Conservation (phyloP, 306 rosid genomes). For the Acacia acuminata region DNA sequence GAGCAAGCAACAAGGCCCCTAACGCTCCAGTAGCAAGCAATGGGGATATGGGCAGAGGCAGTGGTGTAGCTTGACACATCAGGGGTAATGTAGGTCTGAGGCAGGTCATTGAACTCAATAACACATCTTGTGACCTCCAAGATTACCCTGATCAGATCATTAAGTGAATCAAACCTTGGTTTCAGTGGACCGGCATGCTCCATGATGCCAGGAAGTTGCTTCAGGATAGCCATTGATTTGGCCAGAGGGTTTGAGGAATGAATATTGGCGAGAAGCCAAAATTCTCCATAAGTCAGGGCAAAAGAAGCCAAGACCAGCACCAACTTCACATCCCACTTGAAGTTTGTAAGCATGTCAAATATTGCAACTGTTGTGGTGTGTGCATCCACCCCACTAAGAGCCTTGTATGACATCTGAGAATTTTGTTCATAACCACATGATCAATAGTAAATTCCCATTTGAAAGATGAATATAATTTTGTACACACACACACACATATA, state of each 20-base stretch:
- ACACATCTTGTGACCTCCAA: slow-evolving; percentile 49
- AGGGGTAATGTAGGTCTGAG: slow-evolving; percentile 35
- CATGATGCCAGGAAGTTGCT: slow-evolving; percentile 50
- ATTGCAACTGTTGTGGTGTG: slow-evolving; percentile 46
- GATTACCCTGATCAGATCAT: slow-evolving; percentile 40
- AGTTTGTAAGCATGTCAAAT: slow-evolving; percentile 44
- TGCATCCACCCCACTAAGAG: slow-evolving; percentile 44
- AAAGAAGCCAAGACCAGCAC: slow-evolving; percentile 53
- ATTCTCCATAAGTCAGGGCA: slow-evolving; percentile 47
- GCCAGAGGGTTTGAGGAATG: slow-evolving; percentile 46
- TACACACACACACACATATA: too few species aligned
- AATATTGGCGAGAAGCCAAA: slow-evolving; percentile 54
- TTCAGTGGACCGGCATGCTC: slow-evolving; percentile 34
- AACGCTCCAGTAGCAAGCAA: slow-evolving; percentile 48
- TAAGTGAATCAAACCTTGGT: slow-evolving; percentile 55
- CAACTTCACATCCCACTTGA: slow-evolving; percentile 55
- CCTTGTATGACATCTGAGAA: slow-evolving; percentile 50
- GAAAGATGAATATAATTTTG: background rate
- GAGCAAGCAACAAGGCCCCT: slow-evolving; percentile 49
- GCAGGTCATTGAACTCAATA: slow-evolving; percentile 45
- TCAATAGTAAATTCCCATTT: background rate
- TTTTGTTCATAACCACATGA: slow-evolving; percentile 19
- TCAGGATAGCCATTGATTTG: slow-evolving; percentile 53
- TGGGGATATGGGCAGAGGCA: slow-evolving; percentile 42
- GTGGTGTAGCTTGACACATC: slow-evolving; percentile 37